Base-by-base conservation (phyloP, 306 rosid genomes). In the Biancaea sappan region DNA sequence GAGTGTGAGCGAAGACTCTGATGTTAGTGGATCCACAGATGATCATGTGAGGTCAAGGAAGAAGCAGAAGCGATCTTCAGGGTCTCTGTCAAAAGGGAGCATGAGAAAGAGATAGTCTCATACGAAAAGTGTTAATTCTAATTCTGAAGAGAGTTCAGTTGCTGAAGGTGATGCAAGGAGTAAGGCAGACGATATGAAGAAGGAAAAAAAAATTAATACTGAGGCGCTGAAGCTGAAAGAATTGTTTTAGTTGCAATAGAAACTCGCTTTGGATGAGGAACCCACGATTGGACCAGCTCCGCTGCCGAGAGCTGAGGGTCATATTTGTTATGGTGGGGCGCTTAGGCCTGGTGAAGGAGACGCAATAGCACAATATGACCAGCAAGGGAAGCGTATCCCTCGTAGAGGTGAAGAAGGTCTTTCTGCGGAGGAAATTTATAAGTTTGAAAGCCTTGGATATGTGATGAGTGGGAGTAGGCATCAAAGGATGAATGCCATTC, bases 401-500 rank as follows among this genome's bases (percentile, higher is more conserved):
- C 84, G 98, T 2, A 88, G 97, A 88, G 98, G 98, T 57, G 97
- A 93, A 83, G 98, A 90, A 86, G 97, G 98, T 81, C 93, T 90
- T 40, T 93, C 97, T 8, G 98, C 95, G 0, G 97, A 93, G 34
- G 98, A 93, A 84, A 93, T 93, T 83, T 80, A 69, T 60, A 90
- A 85, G 84, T 93, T 88, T 59, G 98, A 93, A 83, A 37, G 34
- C 37, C 91, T 93, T 57, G 98, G 98, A 40, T 93, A 87, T 78
- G 98, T 90, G 76, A 93, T 93, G 96, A 93, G 98, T 62, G 98
- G 98, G 74, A 90, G 96, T 68, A 88, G 98, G 87, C 98, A 93
- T 77, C 93, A 93, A 76, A 88, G 98, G 81, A 93, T 93, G 98
- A 93, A 90, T 83, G 98, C 95, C 40, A 93, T 93, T 77, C 96